Base-by-base conservation (phyloP, 2,329 filamentous ascomycete genomes). In the Emergomyces pasteurianus region DNA sequence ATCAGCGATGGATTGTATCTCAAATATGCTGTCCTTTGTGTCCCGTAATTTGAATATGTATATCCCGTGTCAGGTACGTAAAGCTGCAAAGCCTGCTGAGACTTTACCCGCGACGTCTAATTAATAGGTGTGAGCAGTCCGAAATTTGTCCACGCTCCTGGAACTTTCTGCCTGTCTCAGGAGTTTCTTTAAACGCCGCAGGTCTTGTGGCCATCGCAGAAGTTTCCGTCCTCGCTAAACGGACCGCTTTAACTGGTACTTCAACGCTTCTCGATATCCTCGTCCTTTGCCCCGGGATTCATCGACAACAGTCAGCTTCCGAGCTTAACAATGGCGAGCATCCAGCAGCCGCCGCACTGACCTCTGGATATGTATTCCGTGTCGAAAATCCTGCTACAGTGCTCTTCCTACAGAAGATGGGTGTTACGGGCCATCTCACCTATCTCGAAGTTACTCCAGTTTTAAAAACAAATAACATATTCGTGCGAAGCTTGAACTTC, bases 181-280 rank as follows among this genome's bases (percentile, higher is more conserved):
- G 43, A 4, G 38, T 82, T 57, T 70, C 74, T 2, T 72, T 82
- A 65, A 80, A 79, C 0, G 77, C 81, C 1, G 78, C 79, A 9
- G 83, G 82, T 8, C 76, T 86, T 9, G 72, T 86, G 26, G 81
- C 81, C 8, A 78, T 86, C 18, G 83, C 83, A 3, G 82, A 86
- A 62, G 76, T 86, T 46, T 75, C 76, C 42, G 83, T 80, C 1
- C 75, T 85, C 31, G 80, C 81, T 6, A 74, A 80, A 54, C 78
- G 83, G 7, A 86, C 83, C 2, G 79, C 77, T 18, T 75, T 85
- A 52, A 79, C 77, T 1, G 83, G 83, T 31, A 81, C 80, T 2
- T 80, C 82, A 0, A 79, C 78, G 1, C 81, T 80, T 74, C 72
- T 83, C 0, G 84, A 86, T 68, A 74, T 74, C 8, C 74, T 86